A percentile compares a stretch with the other conserved stretches of the same genome.
These are phyloP conservation scores for Sungouiozyma ichnusensis DNA, from an alignment of 805 yeast species.

Conservation along the genomic window DNA sequence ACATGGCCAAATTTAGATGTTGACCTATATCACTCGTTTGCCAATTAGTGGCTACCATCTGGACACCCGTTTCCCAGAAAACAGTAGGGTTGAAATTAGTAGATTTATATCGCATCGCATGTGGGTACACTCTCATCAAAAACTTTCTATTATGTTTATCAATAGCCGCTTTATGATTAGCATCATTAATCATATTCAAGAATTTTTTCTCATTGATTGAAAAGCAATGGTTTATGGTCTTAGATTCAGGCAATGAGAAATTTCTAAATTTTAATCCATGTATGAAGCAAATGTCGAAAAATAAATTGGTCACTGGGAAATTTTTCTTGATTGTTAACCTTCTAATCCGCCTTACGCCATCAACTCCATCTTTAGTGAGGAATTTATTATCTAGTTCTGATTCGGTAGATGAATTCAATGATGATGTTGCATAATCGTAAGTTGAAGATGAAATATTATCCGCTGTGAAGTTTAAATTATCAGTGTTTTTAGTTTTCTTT, in stretches of 20 bases:
- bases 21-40: slow-evolving; percentile 86
- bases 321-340: slow-evolving; percentile 26
- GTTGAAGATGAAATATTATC: slow-evolving; percentile 6
- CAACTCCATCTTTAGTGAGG: not conserved
- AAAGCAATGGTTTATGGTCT: slow-evolving; percentile 69
- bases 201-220: slow-evolving; percentile 73
- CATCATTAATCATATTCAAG: slow-evolving; percentile 53
- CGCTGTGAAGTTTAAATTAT: not conserved
- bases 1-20: slow-evolving; percentile 77
- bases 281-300: slow-evolving; percentile 27
- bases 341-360: slow-evolving; percentile 17
- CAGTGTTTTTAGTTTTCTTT: slow-evolving; percentile 38
- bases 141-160: slow-evolving; percentile 67
- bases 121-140: slow-evolving; percentile 81
- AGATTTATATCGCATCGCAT: slow-evolving; percentile 63
- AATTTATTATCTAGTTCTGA: slow-evolving; percentile 18
- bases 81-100: slow-evolving; percentile 69
- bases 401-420: slow-evolving; percentile 28
- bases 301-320: slow-evolving; percentile 14
- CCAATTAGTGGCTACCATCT: slow-evolving; percentile 96
- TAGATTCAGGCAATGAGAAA: slow-evolving; percentile 79
- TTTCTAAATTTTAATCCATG: slow-evolving; percentile 71
- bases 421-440: slow-evolving; percentile 19
- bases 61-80: slow-evolving; percentile 81
- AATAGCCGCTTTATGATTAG: slow-evolving; percentile 42